These are phyloP conservation scores for Aspergillus bertholletiae DNA, from an alignment of 495 filamentous ascomycete genomes.

Conservation along the genomic window DNA sequence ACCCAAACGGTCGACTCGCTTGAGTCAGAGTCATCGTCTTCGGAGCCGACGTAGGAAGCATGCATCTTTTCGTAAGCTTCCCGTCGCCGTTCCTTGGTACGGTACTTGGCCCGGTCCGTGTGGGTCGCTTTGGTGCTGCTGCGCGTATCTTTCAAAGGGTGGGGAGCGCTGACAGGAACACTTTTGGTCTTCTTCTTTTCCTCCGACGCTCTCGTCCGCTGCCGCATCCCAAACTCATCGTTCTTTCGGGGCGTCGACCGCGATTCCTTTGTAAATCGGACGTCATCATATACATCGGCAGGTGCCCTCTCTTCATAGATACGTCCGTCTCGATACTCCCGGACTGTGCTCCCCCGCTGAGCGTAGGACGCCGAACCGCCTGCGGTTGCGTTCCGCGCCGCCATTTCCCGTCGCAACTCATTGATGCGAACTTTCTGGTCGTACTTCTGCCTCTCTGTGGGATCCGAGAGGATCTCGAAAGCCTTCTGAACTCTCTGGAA, in stretches of 20 bases:
- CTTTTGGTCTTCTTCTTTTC: conserved; percentile 36
- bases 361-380: conserved; percentile 10
- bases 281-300: conserved; percentile 35
- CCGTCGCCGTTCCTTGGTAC: conserved; percentile 50
- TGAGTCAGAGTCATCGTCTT: conserved; percentile 32
- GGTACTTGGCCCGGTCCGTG: conserved; percentile 38
- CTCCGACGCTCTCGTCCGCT: conserved; percentile 28
- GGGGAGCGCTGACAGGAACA: conserved; percentile 20
- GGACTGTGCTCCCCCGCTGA: conserved; percentile 21
- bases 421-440: conserved; percentile 69
- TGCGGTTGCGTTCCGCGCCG: conserved; percentile 35
- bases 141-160: conserved; percentile 29
- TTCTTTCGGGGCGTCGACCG: conserved; percentile 39
- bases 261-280: conserved; percentile 34
- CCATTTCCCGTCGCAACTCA: conserved; percentile 51
- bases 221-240: conserved; percentile 36
- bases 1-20: conserved; percentile 21
- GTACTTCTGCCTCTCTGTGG: conserved; percentile 65
- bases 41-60: conserved; percentile 32
- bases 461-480: conserved; percentile 87
- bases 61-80: conserved; percentile 43
- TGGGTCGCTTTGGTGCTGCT: conserved; percentile 29
- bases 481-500: conserved; percentile 93
- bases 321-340: conserved; percentile 44
- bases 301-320: conserved; percentile 47